A percentile compares a stretch with the other conserved stretches of the same genome.
Conservation (phyloP, 192 early-diverging fungal genomes). For the Oehlia diaphana region DNA sequence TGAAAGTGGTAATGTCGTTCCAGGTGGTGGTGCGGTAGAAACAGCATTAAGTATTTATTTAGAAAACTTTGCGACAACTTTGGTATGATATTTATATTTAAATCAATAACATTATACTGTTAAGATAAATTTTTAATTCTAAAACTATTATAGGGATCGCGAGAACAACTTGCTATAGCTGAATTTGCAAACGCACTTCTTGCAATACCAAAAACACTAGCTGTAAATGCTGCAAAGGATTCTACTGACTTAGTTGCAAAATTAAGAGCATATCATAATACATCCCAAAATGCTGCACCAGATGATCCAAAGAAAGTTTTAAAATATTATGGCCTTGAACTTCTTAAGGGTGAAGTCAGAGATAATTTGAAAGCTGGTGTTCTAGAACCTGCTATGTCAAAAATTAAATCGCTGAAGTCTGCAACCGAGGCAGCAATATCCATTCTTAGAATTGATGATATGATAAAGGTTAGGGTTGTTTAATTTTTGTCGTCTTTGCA, state of each 20-base stretch:
- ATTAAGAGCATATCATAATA: conserved; percentile 93
- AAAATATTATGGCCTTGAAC: conserved; percentile 90
- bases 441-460: conserved; percentile 94
- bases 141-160: conserved; percentile 67
- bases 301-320: conserved; percentile 74
- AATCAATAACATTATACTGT: conserved; percentile 1
- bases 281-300: conserved; percentile 72
- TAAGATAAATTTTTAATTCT: not conserved
- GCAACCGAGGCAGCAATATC: conserved; percentile 99
- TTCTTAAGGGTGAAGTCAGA: conserved; percentile 89
- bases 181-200: conserved; percentile 96
- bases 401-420: conserved; percentile 95
- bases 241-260: conserved; percentile 96
- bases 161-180: conserved; percentile 97
- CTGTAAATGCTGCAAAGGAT: conserved; percentile 98
- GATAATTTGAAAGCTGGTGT: conserved; percentile 95
- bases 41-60: conserved; percentile 94
- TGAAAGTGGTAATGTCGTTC: conserved; percentile 93
- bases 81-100: conserved; percentile 49
- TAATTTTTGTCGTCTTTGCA: not conserved
- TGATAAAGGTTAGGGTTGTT: conserved; percentile 63
- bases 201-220: conserved; percentile 95
- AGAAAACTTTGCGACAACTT: conserved; percentile 96
- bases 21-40: conserved; percentile 97
- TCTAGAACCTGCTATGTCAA: conserved; percentile 96